Base-by-base conservation (phyloP, 2,329 filamentous ascomycete species). In the Aspergillus versicolor region DNA sequence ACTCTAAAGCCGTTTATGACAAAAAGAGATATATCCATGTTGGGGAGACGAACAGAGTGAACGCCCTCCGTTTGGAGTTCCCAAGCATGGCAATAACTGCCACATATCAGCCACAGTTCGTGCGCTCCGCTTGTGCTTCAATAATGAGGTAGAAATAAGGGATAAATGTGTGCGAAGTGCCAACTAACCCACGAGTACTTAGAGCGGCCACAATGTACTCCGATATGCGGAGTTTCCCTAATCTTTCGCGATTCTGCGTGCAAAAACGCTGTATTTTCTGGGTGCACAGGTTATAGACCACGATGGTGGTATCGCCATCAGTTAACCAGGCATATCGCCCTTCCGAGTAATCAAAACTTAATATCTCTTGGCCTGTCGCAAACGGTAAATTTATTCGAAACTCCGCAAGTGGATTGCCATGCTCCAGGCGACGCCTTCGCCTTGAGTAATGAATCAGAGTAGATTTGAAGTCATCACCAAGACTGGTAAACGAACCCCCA, bases 41-140 rank as follows among this genome's bases (percentile, higher is more conserved):
- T 68, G 9, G 70, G 63, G n/a, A 74, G 24, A 24, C 70, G 71
- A 41, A 74, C 11, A 67, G 9, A 45, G 61, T 21, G 54, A 56
- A 24, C 61, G 17, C 65, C 57, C 15, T 63, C 57, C 2, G 64
- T 66, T 12, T 58, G 22, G 15, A 68, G 46, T 42, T 68, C 58
- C 69, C 70, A 74, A n/a, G 67, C 63, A 58, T 71, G 62, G 42
- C 70, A 73, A 30, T 66, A 64, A 27, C 70, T 72, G 34, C 19
- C 30, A 21, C 27, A 42, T 12, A 7, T 43, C 15, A 52, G 21
- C 17, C 30, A 21, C 24, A n/a, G 42, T 34, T 34, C 12, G 3
- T 17, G 49, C 2, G 9, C 17, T 15, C 19, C 34, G 12, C 19
- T 27, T 41, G 27, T 8, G 27, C 22, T 15, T 32, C 50, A 41